Conservation (phyloP, 208 protist species). For the Trypanosoma vivax region DNA sequence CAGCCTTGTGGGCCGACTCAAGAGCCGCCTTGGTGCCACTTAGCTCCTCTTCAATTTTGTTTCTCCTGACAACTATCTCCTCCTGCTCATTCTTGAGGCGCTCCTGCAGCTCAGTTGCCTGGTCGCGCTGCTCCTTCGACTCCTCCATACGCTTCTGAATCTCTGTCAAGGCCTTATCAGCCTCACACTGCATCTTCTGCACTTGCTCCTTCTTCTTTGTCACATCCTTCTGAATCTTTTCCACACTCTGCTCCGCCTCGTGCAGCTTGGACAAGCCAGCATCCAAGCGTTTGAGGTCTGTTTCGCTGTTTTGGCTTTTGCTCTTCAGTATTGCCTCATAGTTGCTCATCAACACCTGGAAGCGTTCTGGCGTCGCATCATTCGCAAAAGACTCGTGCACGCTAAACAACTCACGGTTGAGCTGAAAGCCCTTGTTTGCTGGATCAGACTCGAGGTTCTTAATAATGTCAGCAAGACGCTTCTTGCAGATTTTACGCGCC, state of each 20-base stretch:
- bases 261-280: constrained; percentile 92
- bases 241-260: constrained; percentile 89
- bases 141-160: constrained; percentile 94
- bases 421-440: constrained; percentile 70
- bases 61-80: constrained; percentile 68
- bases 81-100: constrained; percentile 88
- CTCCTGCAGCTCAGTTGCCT: constrained; percentile 83
- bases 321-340: constrained; percentile 69
- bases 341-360: constrained; percentile 77
- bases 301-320: constrained; percentile 71
- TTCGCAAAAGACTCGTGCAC: constrained; percentile 70
- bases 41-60: constrained; percentile 90
- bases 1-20: constrained; percentile 90
- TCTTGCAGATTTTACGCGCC: constrained; percentile 80
- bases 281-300: constrained; percentile 76
- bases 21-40: constrained; percentile 91
- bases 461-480: constrained; percentile 63
- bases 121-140: constrained; percentile 87
- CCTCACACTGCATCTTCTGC: constrained; percentile 90
- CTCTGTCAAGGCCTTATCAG: constrained; percentile 89
- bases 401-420: constrained; percentile 78
- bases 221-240: constrained; percentile 87
- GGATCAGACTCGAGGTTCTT: constrained; percentile 47
- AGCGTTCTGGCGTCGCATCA: constrained; percentile 76
- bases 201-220: constrained; percentile 83